Evolutionary conservation across 139 green algal species (phyloP).

Genomic region (Tetradesmus lagerheimii): DNA sequence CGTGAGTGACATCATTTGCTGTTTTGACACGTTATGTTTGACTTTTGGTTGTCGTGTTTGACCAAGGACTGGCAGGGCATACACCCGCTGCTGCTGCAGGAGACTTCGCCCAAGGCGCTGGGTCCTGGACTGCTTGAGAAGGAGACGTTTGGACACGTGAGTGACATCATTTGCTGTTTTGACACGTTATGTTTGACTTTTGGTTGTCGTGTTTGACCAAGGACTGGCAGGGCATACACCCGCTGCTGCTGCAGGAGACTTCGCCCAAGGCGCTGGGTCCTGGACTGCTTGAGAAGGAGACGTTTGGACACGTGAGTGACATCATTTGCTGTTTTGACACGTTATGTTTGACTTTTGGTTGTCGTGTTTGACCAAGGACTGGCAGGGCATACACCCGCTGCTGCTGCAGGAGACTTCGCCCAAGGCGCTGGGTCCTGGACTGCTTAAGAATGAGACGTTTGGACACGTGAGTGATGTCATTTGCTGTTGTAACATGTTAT

Average conservation of each 20-base stretch:
- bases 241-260: not conserved
- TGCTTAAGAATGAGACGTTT: conserved; percentile 23
- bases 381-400: conserved; percentile 17
- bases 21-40: no score
- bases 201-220: no score
- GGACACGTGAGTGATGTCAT: not conserved
- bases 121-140: conserved; percentile 23
- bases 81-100: conserved; percentile 25
- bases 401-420: not conserved
- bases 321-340: not conserved
- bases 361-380: no score
- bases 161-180: not conserved
- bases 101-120: not conserved
- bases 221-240: conserved; percentile 17
- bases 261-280: not conserved
- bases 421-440: not conserved
- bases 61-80: no score
- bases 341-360: no score
- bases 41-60: no score
- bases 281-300: conserved; percentile 35
- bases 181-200: no score
- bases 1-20: not conserved
- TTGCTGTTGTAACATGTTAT: not conserved
- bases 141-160: not conserved
- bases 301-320: not conserved